Base-by-base conservation (phyloP, 331 rosid genomes). In the Malus hybrid region DNA sequence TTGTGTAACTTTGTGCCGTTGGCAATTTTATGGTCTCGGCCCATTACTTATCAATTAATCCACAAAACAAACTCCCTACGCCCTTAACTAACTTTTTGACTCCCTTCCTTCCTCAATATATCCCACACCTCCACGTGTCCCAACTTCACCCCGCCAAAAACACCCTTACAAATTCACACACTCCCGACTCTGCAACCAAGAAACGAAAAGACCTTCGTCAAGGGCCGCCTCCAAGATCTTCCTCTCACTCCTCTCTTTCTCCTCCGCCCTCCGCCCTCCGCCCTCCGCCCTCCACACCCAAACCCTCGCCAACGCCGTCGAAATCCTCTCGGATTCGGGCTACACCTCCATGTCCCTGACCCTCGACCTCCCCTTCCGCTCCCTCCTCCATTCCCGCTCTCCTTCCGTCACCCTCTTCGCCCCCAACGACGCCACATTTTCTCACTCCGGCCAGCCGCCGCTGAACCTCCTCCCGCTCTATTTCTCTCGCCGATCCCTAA, bases 281-380 rank as follows among this genome's bases (percentile, higher is more conserved):
- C 3, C 29, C 29, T 19, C 50, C 44, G 19, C 78, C 15, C 44
- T 70, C 69, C 71, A 75, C 29, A 8, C 81, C 22, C 28, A 86
- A 20, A 34, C 78, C 71, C 22, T 88, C 36, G 77, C 78, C 44
- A 85, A 84, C 14, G 89, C 87, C 16, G 82, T 75, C 29, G 84
- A 80, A 33, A 80, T 88, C 69, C 89, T 88, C 81, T 75, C 87
- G 29, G 63, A 18, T 48, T 66, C 82, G 6, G 85, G 92, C 75
- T 81, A 42, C 74, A 53, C 66, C 5, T 72, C 87, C 73, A 88
- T 88, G 88, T 81, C 88, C 32, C 61, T 79, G 34, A 78, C 82
- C 30, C 71, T 85, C 10, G 87, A 85, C 57, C 82, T 85, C 6
- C 84, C 87, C 12, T 85, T 83, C 86, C 86, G 63, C 10, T 56